phyloP scores from a whole-genome alignment of 108 stramenopile genomes.

The Skeletonema potamos region DNA sequence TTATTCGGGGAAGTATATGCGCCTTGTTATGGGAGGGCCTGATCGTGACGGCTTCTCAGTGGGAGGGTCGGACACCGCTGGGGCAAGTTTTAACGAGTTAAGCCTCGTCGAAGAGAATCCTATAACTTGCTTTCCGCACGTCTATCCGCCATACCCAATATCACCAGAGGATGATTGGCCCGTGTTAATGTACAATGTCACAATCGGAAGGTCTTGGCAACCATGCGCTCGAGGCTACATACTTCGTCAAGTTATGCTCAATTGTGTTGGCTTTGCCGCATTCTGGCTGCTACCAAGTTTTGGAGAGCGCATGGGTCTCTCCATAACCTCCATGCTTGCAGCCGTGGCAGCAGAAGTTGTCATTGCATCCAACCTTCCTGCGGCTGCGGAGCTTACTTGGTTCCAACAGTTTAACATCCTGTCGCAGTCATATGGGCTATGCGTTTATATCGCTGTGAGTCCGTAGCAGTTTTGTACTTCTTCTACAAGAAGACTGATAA shows the following conservation, averaged over 20 bases:
- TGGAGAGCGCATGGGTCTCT: slow-evolving; percentile 52
- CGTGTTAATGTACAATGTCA: slow-evolving; percentile 36
- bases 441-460: slow-evolving; percentile 28
- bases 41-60: slow-evolving; percentile 20
- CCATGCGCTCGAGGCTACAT: slow-evolving; percentile 50
- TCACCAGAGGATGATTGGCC: slow-evolving; percentile 49
- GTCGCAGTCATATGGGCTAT: slow-evolving; percentile 18
- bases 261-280: slow-evolving; percentile 31
- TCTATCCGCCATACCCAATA: slow-evolving; percentile 33
- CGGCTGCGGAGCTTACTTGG: slow-evolving; percentile 38
- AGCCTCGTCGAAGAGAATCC: slow-evolving; percentile 16
- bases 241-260: slow-evolving; percentile 31
- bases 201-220: slow-evolving; percentile 34
- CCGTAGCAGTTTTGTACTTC: neutral
- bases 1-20: slow-evolving; percentile 27
- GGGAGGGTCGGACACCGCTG: slow-evolving; percentile 42
- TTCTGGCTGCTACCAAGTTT: slow-evolving; percentile 49
- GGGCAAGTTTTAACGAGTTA: slow-evolving; percentile 37
- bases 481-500: neutral
- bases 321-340: slow-evolving; percentile 47
- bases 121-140: neutral
- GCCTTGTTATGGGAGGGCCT: slow-evolving; percentile 11
- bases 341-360: slow-evolving; percentile 47
- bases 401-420: slow-evolving; percentile 34
- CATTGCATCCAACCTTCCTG: slow-evolving; percentile 35